phyloP scores from a whole-genome alignment of 768 basidiomycete genomes.

The Strobilomyces dryophilus region DNA sequence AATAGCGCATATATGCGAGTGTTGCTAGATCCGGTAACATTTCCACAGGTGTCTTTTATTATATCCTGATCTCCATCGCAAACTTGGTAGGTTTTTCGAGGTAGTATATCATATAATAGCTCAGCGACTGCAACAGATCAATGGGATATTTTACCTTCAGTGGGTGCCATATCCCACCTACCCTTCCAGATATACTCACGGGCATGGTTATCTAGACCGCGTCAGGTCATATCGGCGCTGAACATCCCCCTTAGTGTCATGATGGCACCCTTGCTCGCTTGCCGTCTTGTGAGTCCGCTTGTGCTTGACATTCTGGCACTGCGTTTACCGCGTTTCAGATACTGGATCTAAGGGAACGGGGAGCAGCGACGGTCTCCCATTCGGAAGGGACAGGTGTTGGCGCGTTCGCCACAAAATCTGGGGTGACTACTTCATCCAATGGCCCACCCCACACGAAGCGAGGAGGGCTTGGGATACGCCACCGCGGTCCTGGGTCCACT shows the following conservation, averaged over 20 bases:
- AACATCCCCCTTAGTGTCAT: constrained; percentile 84
- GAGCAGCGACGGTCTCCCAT: constrained; percentile 72
- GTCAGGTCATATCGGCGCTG: constrained; percentile 77
- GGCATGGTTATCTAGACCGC: constrained; percentile 47
- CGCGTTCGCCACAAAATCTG: constrained; percentile 62
- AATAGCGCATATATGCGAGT: constrained; percentile 8
- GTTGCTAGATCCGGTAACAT: neutral
- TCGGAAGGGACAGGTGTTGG: constrained; percentile 69
- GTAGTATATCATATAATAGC: neutral
- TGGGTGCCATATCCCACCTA: constrained; percentile 29
- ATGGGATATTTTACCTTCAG: constrained; percentile 87
- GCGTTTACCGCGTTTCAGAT: constrained; percentile 44
- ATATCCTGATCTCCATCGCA: constrained; percentile 80
- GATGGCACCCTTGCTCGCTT: constrained; percentile 76
- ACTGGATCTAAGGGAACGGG: constrained; percentile 77
- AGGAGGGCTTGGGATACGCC: constrained; percentile 42
- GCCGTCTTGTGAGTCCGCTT: constrained; percentile 55
- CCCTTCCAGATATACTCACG: constrained; percentile 2
- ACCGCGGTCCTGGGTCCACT: constrained; percentile 48
- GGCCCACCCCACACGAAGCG: constrained; percentile 24
- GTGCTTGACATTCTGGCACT: neutral
- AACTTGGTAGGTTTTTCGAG: constrained; percentile 48
- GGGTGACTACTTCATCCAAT: constrained; percentile 28
- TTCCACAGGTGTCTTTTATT: constrained; percentile 67
- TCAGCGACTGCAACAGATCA: constrained; percentile 41